phyloP scores from a whole-genome alignment of 768 basidiomycete genomes.

The Tricholoma sp. region DNA sequence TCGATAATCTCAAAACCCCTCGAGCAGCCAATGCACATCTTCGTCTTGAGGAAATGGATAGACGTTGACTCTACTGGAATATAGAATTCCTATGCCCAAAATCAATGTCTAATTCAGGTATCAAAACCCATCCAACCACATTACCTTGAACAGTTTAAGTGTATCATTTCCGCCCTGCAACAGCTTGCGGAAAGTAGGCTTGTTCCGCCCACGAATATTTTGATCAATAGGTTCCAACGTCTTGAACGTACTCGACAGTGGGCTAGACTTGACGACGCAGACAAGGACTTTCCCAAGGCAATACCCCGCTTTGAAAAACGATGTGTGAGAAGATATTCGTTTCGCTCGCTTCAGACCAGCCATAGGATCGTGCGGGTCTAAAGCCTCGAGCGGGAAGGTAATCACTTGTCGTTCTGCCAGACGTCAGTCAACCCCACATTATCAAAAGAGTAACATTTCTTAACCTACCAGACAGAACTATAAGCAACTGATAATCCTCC shows the following conservation, averaged over 20 bases:
- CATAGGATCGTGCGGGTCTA: slow-evolving; percentile 86
- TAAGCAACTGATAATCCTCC: slow-evolving; percentile 91
- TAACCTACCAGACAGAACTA: slow-evolving; percentile 90
- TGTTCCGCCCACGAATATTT: slow-evolving; percentile 67
- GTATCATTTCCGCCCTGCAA: slow-evolving; percentile 95
- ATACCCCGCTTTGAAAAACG: slow-evolving; percentile 95
- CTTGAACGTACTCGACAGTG: slow-evolving; percentile 95
- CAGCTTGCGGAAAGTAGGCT: slow-evolving; percentile 92
- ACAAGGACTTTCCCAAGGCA: slow-evolving; percentile 90
- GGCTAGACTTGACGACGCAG: slow-evolving; percentile 94
- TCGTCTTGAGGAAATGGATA: slow-evolving; percentile 95
- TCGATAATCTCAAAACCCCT: slow-evolving; percentile 99
- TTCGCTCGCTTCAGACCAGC: slow-evolving; percentile 92
- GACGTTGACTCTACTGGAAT: slow-evolving; percentile 97
- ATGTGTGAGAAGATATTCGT: slow-evolving; percentile 91
- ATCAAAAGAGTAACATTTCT: neutral
- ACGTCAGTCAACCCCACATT: neutral
- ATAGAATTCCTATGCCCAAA: slow-evolving; percentile 78
- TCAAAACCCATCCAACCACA: neutral
- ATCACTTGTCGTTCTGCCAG: slow-evolving; percentile 85
- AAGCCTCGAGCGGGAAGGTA: slow-evolving; percentile 90
- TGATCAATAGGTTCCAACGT: slow-evolving; percentile 95
- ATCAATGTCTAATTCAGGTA: neutral
- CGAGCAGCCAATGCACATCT: slow-evolving; percentile 94
- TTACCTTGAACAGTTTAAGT: slow-evolving; percentile 83